These are phyloP conservation scores for Fusarium fracticaudum DNA, from an alignment of 2,329 filamentous ascomycete genomes.

Conservation along the genomic window DNA sequence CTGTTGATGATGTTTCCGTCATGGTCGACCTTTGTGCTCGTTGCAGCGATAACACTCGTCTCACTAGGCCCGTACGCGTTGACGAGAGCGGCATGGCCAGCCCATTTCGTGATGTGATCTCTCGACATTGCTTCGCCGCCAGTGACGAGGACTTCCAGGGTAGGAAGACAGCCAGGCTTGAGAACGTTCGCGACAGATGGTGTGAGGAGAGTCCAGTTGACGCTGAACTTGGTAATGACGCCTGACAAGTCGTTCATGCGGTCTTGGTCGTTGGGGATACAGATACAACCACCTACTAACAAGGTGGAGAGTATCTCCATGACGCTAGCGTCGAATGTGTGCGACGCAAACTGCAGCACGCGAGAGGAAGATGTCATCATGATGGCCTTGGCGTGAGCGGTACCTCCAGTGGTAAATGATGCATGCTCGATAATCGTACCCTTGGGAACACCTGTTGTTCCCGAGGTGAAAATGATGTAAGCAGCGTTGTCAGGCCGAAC, in stretches of 20 bases:
- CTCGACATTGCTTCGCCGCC: constrained; percentile 25
- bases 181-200: constrained; percentile 28
- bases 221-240: constrained; percentile 4
- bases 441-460: constrained; percentile 33
- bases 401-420: constrained; percentile 11
- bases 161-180: constrained; percentile 12
- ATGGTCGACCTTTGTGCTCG: constrained; percentile 5
- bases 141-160: constrained; percentile 8
- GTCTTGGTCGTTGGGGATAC: constrained; percentile 23
- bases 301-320: constrained; percentile 37
- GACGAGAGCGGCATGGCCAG: constrained; percentile 10
- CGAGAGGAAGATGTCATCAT: constrained; percentile 17
- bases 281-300: constrained; percentile 29
- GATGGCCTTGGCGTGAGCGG: constrained; percentile 28
- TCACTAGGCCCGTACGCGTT: constrained; percentile 34
- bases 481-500: constrained; percentile 6
- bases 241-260: constrained; percentile 27
- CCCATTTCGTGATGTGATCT: constrained; percentile 24
- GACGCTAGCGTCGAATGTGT: constrained; percentile 31
- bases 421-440: constrained; percentile 32
- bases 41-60: constrained; percentile 2
- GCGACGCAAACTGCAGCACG: constrained; percentile 26
- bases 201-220: constrained; percentile 32
- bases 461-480: constrained; percentile 36
- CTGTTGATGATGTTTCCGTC: background rate